Percentiles rank a stretch among this genome's conserved stretches.
phyloP scores from a whole-genome alignment of 805 yeast genomes.

The Yarrowia bubula region DNA sequence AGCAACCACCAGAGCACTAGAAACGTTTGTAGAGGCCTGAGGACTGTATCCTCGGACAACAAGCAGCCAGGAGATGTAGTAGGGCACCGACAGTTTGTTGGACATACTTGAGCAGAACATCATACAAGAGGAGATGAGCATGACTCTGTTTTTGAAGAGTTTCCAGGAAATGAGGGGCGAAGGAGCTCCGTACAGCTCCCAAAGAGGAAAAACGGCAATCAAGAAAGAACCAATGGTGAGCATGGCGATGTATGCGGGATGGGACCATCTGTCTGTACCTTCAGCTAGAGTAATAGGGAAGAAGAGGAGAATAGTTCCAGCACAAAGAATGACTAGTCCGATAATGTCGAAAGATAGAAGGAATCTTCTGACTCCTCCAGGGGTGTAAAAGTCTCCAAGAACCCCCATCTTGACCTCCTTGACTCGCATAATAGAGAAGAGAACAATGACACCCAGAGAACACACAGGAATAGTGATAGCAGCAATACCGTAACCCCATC shows the following conservation, averaged over 20 bases:
- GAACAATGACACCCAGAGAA: background rate
- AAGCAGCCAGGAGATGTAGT: constrained; percentile 14
- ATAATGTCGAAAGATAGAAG: background rate
- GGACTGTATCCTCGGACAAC: constrained; percentile 2
- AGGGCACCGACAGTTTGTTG: background rate
- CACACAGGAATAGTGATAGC: constrained; percentile 44
- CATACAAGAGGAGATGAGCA: background rate
- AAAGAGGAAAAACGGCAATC: background rate
- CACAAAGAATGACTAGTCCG: background rate
- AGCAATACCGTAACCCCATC: constrained; percentile 53
- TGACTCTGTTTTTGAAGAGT: constrained; percentile 4
- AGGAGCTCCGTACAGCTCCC: constrained; percentile 6
- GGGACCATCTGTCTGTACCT: constrained; percentile 10
- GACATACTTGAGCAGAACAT: background rate
- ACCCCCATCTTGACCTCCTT: background rate
- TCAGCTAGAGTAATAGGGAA: constrained; percentile 17
- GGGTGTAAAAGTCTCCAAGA: background rate
- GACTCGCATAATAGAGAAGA: background rate
- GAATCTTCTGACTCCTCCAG: background rate
- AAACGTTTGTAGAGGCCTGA: background rate
- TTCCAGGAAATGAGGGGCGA: constrained; percentile 6
- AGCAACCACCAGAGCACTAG: background rate
- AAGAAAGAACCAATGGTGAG: background rate
- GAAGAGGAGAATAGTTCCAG: background rate
- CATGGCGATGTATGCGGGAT: constrained; percentile 1